A percentile compares a stretch with the other conserved stretches of the same genome.
These are phyloP conservation scores for Chalciporus piperatus DNA, from an alignment of 768 basidiomycete species.

Conservation along the genomic window DNA sequence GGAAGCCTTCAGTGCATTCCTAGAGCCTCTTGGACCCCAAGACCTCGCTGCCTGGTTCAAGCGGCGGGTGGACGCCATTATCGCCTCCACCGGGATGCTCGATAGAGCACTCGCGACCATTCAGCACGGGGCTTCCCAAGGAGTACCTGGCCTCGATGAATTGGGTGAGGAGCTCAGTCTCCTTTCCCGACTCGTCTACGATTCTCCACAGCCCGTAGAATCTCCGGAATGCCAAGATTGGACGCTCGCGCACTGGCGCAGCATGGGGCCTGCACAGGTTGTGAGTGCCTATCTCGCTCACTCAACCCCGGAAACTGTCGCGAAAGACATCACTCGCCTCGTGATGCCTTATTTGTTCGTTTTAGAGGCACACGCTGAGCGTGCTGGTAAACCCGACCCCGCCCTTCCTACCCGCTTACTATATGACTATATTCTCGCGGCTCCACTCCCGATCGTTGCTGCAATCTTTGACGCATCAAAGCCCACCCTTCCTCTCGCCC, in stretches of 20 bases:
- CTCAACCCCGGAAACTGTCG: conserved; percentile 64
- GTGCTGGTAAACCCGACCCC: conserved; percentile 68
- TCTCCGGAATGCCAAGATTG: conserved; percentile 57
- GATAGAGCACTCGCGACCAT: conserved; percentile 75
- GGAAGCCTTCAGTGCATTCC: conserved; percentile 3
- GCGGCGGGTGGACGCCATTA: conserved; percentile 56
- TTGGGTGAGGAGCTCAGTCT: conserved; percentile 91
- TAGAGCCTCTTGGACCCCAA: conserved; percentile 13
- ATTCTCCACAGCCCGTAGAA: conserved; percentile 49
- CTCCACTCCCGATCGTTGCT: conserved; percentile 65
- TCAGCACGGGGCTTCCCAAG: conserved; percentile 84
- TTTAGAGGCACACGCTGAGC: conserved; percentile 84
- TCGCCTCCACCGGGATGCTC: conserved; percentile 68
- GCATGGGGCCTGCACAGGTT: conserved; percentile 61
- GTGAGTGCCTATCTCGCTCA: conserved; percentile 73
- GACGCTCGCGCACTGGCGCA: conserved; percentile 72
- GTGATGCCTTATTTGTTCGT: conserved; percentile 94
- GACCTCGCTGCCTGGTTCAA: conserved; percentile 76
- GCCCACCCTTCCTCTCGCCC: conserved; percentile 68
- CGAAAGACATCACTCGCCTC: conserved; percentile 66
- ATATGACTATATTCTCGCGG: conserved; percentile 67
- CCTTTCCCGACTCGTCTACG: conserved; percentile 84
- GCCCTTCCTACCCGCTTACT: conserved; percentile 61
- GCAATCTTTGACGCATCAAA: conserved; percentile 90
- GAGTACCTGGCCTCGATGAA: conserved; percentile 74